A percentile compares a stretch with the other conserved stretches of the same genome.
These are phyloP conservation scores for Puccinia coronata DNA, from an alignment of 1,284 basidiomycete species.

Conservation along the genomic window DNA sequence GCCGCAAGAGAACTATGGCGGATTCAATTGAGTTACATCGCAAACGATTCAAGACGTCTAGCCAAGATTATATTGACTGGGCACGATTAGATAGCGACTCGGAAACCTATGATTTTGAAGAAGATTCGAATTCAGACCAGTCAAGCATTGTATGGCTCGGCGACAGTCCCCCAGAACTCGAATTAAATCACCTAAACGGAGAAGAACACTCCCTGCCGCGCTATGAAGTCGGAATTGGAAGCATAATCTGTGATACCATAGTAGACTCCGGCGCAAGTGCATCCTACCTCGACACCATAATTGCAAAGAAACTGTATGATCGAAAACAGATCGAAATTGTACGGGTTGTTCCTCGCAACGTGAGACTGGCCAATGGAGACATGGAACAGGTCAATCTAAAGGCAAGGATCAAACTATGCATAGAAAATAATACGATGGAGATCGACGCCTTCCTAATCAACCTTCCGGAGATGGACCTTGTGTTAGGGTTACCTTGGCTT, in stretches of 20 bases:
- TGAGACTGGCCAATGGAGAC: background rate
- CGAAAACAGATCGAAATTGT: background rate
- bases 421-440: too few species aligned
- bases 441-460: too few species aligned
- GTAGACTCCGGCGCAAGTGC: slow-evolving; percentile 11
- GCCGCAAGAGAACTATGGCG: background rate
- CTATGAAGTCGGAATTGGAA: background rate
- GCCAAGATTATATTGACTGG: background rate
- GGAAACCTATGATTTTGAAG: background rate
- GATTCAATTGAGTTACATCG: background rate
- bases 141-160: background rate
- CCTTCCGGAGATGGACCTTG: too few species aligned
- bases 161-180: background rate
- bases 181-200: background rate
- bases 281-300: background rate
- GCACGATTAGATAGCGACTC: background rate
- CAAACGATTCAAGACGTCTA: background rate
- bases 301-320: background rate
- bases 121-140: background rate
- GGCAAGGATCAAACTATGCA: background rate
- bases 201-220: background rate
- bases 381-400: background rate
- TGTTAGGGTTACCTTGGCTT: too few species aligned
- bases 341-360: background rate
- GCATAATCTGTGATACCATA: background rate